Conservation (phyloP, 768 basidiomycete species). For the Collybia sp. region DNA sequence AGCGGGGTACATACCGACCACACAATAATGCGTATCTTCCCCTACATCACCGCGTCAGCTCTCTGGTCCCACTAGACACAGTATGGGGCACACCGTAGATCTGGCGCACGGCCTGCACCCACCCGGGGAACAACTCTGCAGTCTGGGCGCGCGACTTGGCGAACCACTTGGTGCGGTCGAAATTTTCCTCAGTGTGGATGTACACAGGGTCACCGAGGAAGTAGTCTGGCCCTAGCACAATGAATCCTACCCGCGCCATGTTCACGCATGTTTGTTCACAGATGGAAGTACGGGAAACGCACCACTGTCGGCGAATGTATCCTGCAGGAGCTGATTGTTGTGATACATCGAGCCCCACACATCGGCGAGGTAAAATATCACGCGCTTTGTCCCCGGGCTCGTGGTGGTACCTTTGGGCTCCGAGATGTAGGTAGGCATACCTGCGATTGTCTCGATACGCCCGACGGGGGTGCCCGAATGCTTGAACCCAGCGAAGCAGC, state of each 20-base stretch:
- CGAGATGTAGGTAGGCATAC: conserved; percentile 39
- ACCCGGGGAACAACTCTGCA: conserved; percentile 29
- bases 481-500: conserved; percentile 38
- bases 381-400: conserved; percentile 13
- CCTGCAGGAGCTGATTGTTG: conserved; percentile 47
- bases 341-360: conserved; percentile 45
- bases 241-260: conserved; percentile 30
- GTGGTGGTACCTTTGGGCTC: conserved; percentile 15
- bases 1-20: neutral
- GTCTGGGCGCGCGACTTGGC: conserved; percentile 24
- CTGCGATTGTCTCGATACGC: conserved; percentile 21
- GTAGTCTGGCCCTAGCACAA: conserved; percentile 46
- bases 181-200: conserved; percentile 25
- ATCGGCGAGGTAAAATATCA: conserved; percentile 48
- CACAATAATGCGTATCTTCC: neutral
- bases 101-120: conserved; percentile 39
- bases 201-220: conserved; percentile 46
- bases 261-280: neutral
- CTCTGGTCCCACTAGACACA: neutral
- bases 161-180: conserved; percentile 30
- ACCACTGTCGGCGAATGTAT: conserved; percentile 49
- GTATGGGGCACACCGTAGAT: conserved; percentile 28
- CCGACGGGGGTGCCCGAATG: conserved; percentile 40
- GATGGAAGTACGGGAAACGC: neutral
- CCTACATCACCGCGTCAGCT: neutral